These are phyloP conservation scores for Lepiota venenata DNA, from an alignment of 768 basidiomycete genomes.

Conservation along the genomic window DNA sequence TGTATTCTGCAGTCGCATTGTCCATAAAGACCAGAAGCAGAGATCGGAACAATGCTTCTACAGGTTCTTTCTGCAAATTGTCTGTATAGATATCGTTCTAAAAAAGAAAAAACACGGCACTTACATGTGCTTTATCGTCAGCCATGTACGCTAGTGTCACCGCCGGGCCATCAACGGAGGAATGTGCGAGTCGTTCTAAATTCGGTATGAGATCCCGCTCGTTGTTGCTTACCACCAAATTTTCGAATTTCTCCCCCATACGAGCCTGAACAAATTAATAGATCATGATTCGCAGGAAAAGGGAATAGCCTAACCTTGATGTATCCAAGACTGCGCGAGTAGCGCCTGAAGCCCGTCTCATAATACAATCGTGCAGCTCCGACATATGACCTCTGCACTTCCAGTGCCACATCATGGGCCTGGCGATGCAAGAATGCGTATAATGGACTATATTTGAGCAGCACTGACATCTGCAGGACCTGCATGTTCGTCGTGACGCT, in stretches of 20 bases:
- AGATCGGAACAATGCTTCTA: slow-evolving; percentile 85
- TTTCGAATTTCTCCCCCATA: slow-evolving; percentile 64
- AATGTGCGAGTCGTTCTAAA: slow-evolving; percentile 57
- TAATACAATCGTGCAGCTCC: slow-evolving; percentile 86
- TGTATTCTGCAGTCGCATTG: slow-evolving; percentile 91
- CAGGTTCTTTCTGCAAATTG: slow-evolving; percentile 58
- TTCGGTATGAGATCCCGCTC: slow-evolving; percentile 42
- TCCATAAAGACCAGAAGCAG: slow-evolving; percentile 89
- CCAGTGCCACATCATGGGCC: slow-evolving; percentile 75
- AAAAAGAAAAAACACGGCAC: slow-evolving; percentile 22
- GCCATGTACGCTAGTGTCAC: slow-evolving; percentile 85
- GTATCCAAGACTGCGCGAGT: slow-evolving; percentile 75
- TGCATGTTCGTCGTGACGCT: slow-evolving; percentile 92
- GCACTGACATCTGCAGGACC: slow-evolving; percentile 82
- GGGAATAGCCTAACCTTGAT: slow-evolving; percentile 54
- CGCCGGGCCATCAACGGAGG: slow-evolving; percentile 75
- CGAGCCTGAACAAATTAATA: slow-evolving; percentile 44
- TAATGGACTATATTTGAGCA: slow-evolving; percentile 79
- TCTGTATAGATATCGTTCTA: slow-evolving; percentile 21
- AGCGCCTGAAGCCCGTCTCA: slow-evolving; percentile 92
- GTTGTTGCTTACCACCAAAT: slow-evolving; percentile 47
- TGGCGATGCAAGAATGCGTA: slow-evolving; percentile 86
- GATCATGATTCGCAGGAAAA: background rate
- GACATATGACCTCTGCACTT: slow-evolving; percentile 86
- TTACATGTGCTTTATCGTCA: slow-evolving; percentile 83